Evolutionary conservation across 768 basidiomycete genomes (phyloP), one percentile per base, ranked within the genome.

Genomic region (Megacollybia marginata): DNA sequence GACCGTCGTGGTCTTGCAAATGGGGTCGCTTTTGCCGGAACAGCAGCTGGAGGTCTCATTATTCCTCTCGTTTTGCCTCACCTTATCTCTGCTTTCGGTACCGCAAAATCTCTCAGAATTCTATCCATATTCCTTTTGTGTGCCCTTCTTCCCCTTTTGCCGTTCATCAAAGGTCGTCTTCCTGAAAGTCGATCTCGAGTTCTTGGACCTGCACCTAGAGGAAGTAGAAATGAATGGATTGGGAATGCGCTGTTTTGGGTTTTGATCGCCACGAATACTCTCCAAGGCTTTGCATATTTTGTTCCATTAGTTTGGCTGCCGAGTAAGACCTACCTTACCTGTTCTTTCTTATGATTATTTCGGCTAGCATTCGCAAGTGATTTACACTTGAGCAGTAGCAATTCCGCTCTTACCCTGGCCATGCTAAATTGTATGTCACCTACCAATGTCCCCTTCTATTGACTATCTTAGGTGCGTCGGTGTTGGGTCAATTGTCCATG

Each of bases 221-320:
- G 42, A 19, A 15, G 52, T 6, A n/a, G 48, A n/a, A 32, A 34
- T 23, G 46, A 51, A n/a, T 61, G 59, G 59, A 35, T 56, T 43
- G 56, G 36, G 49, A 33, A 55, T 20, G 34, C 23, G 2, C 20
- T 43, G 9, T 58, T 62, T 50, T 59, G 54, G 58, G 12, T 63
- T 16, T 44, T 60, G 34, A 42, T 62, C 5, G 28, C 42, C 9
- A 52, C 49, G 18, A 65, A 65, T 46, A 63, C 62, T 13, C 28
- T 63, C 4, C 59, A 62, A 31, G 61, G 54, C 6, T 57, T 61
- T 43, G 62, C 49, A 8, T 62, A 57, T 42, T 63, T 62, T 33
- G 55, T 64, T 1, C 62, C 62, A 4, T 45, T 64, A n/a, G 42
- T 57, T 19, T 64, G 60, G 54, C 44, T 64, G 6, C 62, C 62